Evolutionary conservation across 192 early-diverging fungal genomes (phyloP).

Genomic region (Linnemannia exigua): DNA sequence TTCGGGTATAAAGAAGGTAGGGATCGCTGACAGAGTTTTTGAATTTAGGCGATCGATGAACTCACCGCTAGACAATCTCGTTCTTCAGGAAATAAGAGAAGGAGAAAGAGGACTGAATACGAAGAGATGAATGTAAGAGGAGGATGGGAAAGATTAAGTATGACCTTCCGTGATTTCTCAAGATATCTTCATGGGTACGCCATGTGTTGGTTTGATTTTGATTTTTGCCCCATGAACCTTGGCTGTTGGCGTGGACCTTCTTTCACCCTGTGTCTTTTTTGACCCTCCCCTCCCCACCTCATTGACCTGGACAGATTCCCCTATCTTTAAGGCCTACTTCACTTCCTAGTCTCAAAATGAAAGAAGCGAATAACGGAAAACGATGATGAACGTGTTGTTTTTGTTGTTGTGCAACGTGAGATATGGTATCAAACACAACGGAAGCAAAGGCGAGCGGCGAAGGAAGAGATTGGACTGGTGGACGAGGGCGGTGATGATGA

Average conservation of each 20-base stretch:
- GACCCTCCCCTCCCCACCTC: background rate
- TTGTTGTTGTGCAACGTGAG: constrained; percentile 8
- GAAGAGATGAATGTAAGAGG: too few species aligned
- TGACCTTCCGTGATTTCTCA: background rate
- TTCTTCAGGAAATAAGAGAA: background rate
- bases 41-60: background rate
- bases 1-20: background rate
- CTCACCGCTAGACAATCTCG: background rate
- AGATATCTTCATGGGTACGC: background rate
- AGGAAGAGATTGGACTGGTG: background rate
- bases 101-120: background rate
- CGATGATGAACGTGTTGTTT: too few species aligned
- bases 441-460: background rate
- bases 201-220: too few species aligned
- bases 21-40: background rate
- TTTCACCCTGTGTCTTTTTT: background rate
- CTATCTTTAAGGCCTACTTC: too few species aligned
- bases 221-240: constrained; percentile 4
- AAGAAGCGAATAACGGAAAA: background rate
- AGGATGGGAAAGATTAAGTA: background rate
- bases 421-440: background rate
- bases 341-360: background rate
- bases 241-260: background rate
- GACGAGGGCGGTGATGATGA: background rate
- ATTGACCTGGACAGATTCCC: too few species aligned